Evolutionary conservation across 768 basidiomycete species (phyloP).

Genomic region (Phaeotremella fagi): DNA sequence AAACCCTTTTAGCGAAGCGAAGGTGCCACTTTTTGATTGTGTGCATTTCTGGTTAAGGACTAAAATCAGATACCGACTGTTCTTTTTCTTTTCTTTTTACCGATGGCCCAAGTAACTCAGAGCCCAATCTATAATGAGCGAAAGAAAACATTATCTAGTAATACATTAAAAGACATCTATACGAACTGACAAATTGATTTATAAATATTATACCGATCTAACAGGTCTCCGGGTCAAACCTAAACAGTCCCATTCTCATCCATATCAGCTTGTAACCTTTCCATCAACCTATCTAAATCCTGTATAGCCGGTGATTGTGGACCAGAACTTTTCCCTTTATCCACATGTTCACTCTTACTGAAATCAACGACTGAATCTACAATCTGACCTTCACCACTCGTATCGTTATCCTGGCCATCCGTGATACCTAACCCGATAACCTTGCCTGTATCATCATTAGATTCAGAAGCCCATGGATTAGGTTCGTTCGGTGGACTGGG

Average conservation of each 20-base stretch:
- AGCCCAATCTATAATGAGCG: too few species aligned
- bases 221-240: neutral
- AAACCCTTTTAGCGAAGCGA: too few species aligned
- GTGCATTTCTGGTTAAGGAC: too few species aligned
- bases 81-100: too few species aligned
- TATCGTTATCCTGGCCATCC: neutral
- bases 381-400: neutral
- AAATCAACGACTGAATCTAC: neutral
- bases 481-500: slow-evolving; percentile 1
- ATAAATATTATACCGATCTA: neutral
- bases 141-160: too few species aligned
- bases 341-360: neutral
- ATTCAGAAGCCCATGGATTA: slow-evolving; percentile 3
- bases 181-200: too few species aligned
- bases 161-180: too few species aligned
- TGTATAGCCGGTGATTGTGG: neutral
- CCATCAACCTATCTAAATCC: slow-evolving; percentile 12
- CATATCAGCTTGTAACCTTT: slow-evolving; percentile 3
- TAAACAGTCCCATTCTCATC: slow-evolving; percentile 4
- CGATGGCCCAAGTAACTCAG: too few species aligned
- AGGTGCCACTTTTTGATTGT: too few species aligned
- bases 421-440: neutral
- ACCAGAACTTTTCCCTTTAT: neutral
- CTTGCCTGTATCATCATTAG: neutral
- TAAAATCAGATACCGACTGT: too few species aligned